Base-by-base conservation (phyloP, 169 alveolate genomes). In the Eimeria nieschulzi region DNA sequence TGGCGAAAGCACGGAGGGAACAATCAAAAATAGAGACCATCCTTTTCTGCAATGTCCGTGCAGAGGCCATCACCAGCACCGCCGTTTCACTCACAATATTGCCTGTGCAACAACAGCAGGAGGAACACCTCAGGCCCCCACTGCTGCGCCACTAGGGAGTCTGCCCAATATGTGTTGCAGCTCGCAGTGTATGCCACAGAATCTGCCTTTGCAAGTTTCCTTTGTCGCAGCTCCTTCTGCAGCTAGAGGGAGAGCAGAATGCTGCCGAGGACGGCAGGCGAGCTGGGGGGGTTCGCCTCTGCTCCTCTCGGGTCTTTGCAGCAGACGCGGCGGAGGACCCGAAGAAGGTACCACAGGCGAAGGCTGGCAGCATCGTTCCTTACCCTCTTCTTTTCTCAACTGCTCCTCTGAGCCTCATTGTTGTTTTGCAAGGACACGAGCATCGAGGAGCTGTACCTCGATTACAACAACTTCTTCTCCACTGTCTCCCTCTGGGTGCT, bases 71-170 rank as follows among this genome's bases (percentile, higher is more conserved):
- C 68, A 59, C 5, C 68, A 59, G 23, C 71, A 9, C 6, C 8
- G 39, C 51, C 71, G 13, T 9, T 55, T 23, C 53, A 59, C 55
- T 78, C 71, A 66, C 71, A 78, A 51, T 26, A 33, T 39, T 26
- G 54, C 23, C 63, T 73, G 83, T 39, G 86, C 86, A 17, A 70
- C 86, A 2, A 54, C 86, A 53, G 71, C 71, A n/a, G 86, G 21
- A n/a, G 86, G 86, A 54, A 21, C 39, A 19, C 86, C 23, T 8
- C 61, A 26, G 17, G 61, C 83, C 46, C 8, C 54, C 64, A 13
- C 59, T 26, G 33, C n/a, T 59, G 68, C 23, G n/a, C 68, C n/a
- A 59, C 68, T 5, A 59, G 68, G 68, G 68, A 5, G 68, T 12
- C n/a, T 19, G 5, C 0, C 9, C 68, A 12, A 59, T 19, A 19